Base-by-base conservation (phyloP, 495 filamentous ascomycete genomes). In the Astrothelium macrocarpum region DNA sequence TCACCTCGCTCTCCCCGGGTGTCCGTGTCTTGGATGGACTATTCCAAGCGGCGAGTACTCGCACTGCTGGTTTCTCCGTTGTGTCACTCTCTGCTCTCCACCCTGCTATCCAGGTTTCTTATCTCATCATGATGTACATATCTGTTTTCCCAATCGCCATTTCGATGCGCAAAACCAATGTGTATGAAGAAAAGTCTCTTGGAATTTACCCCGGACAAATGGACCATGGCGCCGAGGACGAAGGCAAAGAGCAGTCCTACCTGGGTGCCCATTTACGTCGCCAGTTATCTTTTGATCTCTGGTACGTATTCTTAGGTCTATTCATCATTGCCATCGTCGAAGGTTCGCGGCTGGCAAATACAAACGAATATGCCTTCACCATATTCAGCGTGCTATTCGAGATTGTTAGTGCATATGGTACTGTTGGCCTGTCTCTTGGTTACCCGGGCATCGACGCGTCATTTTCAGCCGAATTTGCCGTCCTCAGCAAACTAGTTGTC, bases 51-150 rank as follows among this genome's bases (percentile, higher is more conserved):
- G 81, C 85, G 0, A 85, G 87, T 14, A 96, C 93, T 0, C 79
- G 93, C 66, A 96, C 92, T 1, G 91, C 93, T 1, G 93, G 93
- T 1, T 95, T 95, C 69, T 78, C 87, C 7, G 87, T 88, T 56
- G 82, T 96, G 68, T 88, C 87, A 65, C 76, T 97, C 28, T 78
- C 89, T 5, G 73, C 78, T 0, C 79, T 97, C 16, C 93, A 97
- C 69, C 93, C 93, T 0, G 93, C 87, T 1, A 90, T 96, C 14
- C 93, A 97, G 70, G 89, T 94, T 2, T 96, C 91, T 20, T 97
- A 96, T 77, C 75, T 96, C 75, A 85, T 97, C 75, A 97, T 97
- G 93, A 97, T 97, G 93, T 97, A 97, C 73, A 97, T 97, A 66
- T 96, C 93, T 56, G 90, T 96, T 45, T 90, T 95, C 69, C 93